Evolutionary conservation across 768 basidiomycete species (phyloP).

Genomic region (Stropharia rugosoannulata): DNA sequence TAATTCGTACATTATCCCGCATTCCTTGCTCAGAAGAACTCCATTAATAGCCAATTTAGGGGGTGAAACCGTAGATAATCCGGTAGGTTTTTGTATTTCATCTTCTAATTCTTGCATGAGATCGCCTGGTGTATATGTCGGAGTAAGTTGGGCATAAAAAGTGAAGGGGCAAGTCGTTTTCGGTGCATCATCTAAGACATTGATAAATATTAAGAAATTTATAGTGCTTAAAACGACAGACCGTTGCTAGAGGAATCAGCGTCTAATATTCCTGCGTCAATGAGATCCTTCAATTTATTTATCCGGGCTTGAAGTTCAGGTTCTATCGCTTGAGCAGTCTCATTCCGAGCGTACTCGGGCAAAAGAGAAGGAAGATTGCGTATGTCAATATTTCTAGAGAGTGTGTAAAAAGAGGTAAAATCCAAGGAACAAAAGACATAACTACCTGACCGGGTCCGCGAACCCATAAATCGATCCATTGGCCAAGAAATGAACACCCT

Average conservation of each 20-base stretch:
- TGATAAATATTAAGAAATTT: not conserved
- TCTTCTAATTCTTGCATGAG: constrained; percentile 71
- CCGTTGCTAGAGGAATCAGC: constrained; percentile 33
- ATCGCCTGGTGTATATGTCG: constrained; percentile 46
- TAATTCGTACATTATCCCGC: constrained; percentile 73
- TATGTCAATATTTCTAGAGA: constrained; percentile 60
- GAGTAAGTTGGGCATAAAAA: constrained; percentile 64
- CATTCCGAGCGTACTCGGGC: constrained; percentile 52
- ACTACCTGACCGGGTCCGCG: constrained; percentile 61
- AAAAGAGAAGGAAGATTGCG: constrained; percentile 67
- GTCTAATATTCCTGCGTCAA: constrained; percentile 64
- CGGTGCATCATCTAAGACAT: constrained; percentile 39
- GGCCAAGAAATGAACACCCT: constrained; percentile 71
- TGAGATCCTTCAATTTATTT: constrained; percentile 56
- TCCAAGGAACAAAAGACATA: not conserved
- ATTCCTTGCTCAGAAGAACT: constrained; percentile 75
- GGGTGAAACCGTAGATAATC: constrained; percentile 54
- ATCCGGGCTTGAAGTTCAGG: constrained; percentile 62
- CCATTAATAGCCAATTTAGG: constrained; percentile 62
- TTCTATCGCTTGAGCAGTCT: constrained; percentile 56
- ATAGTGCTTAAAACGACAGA: not conserved
- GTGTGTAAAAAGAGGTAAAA: not conserved
- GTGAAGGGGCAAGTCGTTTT: constrained; percentile 64
- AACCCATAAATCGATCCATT: constrained; percentile 81
- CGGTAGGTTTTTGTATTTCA: constrained; percentile 74